Evolutionary conservation across 2,329 filamentous ascomycete species (phyloP), one percentile per base, ranked within the genome.

Genomic region (Huntiella moniliformis): DNA sequence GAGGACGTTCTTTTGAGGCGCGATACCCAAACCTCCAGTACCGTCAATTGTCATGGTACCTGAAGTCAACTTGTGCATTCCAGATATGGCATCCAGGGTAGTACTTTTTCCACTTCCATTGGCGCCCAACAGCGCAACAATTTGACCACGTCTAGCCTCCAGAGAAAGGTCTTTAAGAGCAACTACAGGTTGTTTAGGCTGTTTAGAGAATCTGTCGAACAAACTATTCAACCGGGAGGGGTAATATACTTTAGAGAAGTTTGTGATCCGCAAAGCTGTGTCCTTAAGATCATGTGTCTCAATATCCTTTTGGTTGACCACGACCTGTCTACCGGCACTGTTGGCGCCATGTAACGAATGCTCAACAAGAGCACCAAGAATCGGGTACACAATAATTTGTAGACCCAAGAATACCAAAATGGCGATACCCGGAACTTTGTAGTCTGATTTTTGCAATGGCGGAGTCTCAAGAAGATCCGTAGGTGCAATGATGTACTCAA

Each of bases 41-140:
- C 78, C 79, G 52, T 87, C 78, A 39, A 94, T 78, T 17, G 73
- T 74, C 52, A 95, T 91, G 3, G 69, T 68, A 2, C 87, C 87
- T 48, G 71, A 75, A 0, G 82, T 85, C 16, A 88, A 68, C 38
- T 74, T 81, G 54, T 79, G 84, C 43, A 88, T 71, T 3, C 87
- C 87, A 8, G 85, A 82, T 52, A 95, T 87, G 4, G 82, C 80
- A 56, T 94, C 84, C 3, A 95, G 68, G 0, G 86, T 93, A 0
- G 87, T 94, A 45, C 79, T 86, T 59, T 95, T 95, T 33, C 87
- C 87, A 54, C 78, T 85, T 13, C 87, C 87, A 57, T 95, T 95
- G 4, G 86, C 84, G 34, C 87, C 87, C 0, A 95, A 70, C 0
- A 95, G 66, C 1, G 87, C 82, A 56, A 92, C 71, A 44, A 95